Base-by-base conservation (phyloP, 2,329 filamentous ascomycete species). In the Exophiala aquamarina region DNA sequence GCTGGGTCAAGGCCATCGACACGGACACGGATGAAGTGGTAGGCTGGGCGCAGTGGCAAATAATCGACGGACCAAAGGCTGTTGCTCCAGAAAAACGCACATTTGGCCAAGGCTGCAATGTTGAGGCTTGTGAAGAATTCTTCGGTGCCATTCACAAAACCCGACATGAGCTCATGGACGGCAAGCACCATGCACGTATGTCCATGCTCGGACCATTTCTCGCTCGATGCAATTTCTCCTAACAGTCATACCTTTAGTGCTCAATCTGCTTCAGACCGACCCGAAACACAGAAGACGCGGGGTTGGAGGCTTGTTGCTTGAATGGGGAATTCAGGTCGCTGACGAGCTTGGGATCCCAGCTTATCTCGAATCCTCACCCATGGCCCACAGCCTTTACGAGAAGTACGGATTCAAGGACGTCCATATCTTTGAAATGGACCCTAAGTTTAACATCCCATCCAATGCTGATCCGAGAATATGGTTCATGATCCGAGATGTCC, bases 1-100 rank as follows among this genome's bases (percentile, higher is more conserved):
- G 75, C 58, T 76, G 72, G 4, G 62, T 70, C 50, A 77, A 77
- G 60, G 73, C 68, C 38, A 63, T 76, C 19, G 73, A 77, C 53
- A 67, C 64, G 5, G 63, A 64, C 3, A 71, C 66, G 1, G 67
- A 68, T 11, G 65, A 70, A 21, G 67, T 75, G 28, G 63, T 74
- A 17, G 74, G 73, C 39, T 75, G 77, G 69, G 71, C 66, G 2
- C 64, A 76, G 14, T 70, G 67, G 54, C 71, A 77, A 47, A 62
- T 72, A 4, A 72, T 71, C 31, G 21, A 42, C 14, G 44, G 31
- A 4, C 42, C 36, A 4, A 42, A 46, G n/a, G 13, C 23, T 15
- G 19, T 29, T 13, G 15, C 21, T 19, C 31, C 18, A 14, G 19
- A 13, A 3, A 2, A 50, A 45, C 72, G 41, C 51, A 56, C 17